phyloP scores from a whole-genome alignment of 306 rosid genomes.

The Glycine latifolia region DNA sequence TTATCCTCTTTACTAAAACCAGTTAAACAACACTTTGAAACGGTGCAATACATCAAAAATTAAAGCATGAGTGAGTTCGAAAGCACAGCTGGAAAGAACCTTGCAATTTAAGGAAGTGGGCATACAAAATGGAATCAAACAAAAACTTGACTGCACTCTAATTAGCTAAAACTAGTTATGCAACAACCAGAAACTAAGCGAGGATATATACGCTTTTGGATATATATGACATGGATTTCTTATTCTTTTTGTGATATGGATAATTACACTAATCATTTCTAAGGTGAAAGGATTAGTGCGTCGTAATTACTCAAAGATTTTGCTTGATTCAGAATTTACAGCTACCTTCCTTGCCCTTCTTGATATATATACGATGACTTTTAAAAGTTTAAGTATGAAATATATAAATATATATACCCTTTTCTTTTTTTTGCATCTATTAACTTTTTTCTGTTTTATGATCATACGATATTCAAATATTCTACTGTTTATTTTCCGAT shows the following conservation, averaged over 20 bases:
- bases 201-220: neutral
- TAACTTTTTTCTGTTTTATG: too few relatives aligned
- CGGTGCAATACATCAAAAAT: neutral
- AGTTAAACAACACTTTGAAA: neutral
- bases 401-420: too few relatives aligned
- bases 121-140: neutral
- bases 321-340: neutral
- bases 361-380: too few relatives aligned
- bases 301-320: neutral
- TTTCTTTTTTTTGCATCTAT: too few relatives aligned
- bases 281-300: too few relatives aligned
- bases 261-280: neutral
- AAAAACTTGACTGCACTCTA: neutral
- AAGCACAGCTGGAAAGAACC: neutral
- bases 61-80: neutral
- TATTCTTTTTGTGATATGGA: neutral
- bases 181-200: neutral
- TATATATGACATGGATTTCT: neutral
- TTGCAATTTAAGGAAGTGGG: neutral
- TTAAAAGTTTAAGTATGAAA: too few relatives aligned
- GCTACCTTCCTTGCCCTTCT: too few relatives aligned
- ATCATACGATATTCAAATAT: too few relatives aligned
- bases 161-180: neutral
- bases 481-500: too few relatives aligned
- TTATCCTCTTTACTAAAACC: conserved; percentile 1